Base-by-base conservation (phyloP, 106 monocot genomes). In the Allium sativum region DNA sequence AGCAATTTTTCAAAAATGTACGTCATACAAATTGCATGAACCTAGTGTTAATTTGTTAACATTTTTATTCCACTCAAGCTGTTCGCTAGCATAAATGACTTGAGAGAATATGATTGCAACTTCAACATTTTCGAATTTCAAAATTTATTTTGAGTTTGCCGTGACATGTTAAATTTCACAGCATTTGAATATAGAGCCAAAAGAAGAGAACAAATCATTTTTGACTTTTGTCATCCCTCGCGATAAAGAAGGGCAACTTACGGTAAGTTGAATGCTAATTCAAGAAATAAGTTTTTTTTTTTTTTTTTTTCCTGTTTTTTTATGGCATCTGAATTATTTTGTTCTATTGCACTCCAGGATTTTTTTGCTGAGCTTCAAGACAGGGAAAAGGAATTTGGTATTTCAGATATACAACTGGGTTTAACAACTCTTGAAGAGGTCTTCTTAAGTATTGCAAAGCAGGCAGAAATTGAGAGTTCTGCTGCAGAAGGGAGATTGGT, bases 281-380 rank as follows among this genome's bases (percentile, higher is more conserved):
- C 41, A 17, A 17, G 42, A 65, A n/a, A n/a, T n/a, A n/a, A n/a
- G n/a, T n/a, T n/a, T n/a, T 40, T 16, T 40, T 65, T 45, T 65
- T 7, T 15, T 6, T 42, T 14, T 2, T 41, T 54, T 21, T 9
- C 17, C 17, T 45, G 1, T 21, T 3, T 11, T 21, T 12, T 53
- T 47, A 18, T 62, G 20, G 10, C 44, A 53, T 40, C 51, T 7
- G 18, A 69, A 8, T 16, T 8, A 45, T 53, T 55, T 19, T 0
- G 15, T 66, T 47, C 61, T 16, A n/a, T 52, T 56, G 18, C 31
- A 31, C 31, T 14, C 14, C 79, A 93, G 93, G 66, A 68, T 19
- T 95, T 95, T 57, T 95, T 95, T 54, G 59, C 77, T 16, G 94
- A 94, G 67, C 81, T 95, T 42, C 78, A 95, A 95, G 86, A 90